A percentile compares a stretch with the other conserved stretches of the same genome.
Evolutionary conservation across 2,329 filamentous ascomycete genomes (phyloP).

Genomic region (Catunica adiposa): DNA sequence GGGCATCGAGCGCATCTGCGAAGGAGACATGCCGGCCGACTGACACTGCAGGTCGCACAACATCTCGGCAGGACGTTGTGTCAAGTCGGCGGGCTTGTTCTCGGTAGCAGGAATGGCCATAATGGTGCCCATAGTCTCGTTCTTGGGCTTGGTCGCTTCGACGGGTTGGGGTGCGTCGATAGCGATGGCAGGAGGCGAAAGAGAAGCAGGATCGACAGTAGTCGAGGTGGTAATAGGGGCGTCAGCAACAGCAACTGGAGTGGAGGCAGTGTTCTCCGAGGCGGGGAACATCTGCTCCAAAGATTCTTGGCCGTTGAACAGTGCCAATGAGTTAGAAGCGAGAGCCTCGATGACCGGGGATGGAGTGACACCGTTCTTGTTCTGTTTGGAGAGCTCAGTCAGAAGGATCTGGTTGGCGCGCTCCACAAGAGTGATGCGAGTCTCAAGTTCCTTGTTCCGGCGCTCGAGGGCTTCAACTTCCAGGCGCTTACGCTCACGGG

Average conservation of each 20-base stretch:
- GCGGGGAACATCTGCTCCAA: constrained; percentile 17
- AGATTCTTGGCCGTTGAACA: constrained; percentile 25
- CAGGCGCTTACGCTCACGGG: constrained; percentile 74
- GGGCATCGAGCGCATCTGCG: constrained; percentile 15
- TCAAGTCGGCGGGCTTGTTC: constrained; percentile 59
- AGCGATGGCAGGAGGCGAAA: constrained; percentile 40
- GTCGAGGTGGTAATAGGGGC: constrained; percentile 19
- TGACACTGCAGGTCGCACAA: constrained; percentile 99
- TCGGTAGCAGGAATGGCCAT: constrained; percentile 12
- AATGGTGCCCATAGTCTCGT: constrained; percentile 14
- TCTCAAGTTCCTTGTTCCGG: constrained; percentile 55
- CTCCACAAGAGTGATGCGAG: constrained; percentile 42
- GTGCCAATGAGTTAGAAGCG: too few relatives aligned
- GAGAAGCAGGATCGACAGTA: constrained; percentile 44
- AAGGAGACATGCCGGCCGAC: constrained; percentile 50
- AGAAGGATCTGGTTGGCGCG: constrained; percentile 33
- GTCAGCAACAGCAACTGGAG: constrained; percentile 8
- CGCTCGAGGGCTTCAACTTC: constrained; percentile 76
- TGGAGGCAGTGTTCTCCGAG: constrained; percentile 16
- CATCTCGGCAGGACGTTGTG: constrained; percentile 99
- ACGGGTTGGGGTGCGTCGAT: constrained; percentile 23
- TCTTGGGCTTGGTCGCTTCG: constrained; percentile 17
- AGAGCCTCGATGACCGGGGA: constrained; percentile 28
- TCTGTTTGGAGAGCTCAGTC: constrained; percentile 34
- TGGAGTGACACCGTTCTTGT: constrained; percentile 26